Evolutionary conservation across 164 flowering plant genomes (phyloP).

Genomic region (Echeveria elegans): DNA sequence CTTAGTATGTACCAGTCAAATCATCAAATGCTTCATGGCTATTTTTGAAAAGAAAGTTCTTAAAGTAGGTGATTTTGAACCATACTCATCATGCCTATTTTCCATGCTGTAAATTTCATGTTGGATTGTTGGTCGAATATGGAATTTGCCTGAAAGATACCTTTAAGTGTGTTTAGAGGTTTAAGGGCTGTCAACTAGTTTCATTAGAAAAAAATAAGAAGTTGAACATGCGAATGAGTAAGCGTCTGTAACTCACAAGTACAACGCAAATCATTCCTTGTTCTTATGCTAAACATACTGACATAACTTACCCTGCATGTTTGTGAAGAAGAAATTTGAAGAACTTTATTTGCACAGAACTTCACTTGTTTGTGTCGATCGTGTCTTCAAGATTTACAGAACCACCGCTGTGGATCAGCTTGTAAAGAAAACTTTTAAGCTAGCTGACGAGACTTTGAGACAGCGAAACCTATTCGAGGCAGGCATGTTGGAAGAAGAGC

Average conservation of each 20-base stretch:
- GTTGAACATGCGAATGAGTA: conserved; percentile 96
- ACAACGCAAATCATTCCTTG: no score
- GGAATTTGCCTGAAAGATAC: no score
- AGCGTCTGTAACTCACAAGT: conserved; percentile 24
- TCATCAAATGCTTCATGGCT: conserved; percentile 88
- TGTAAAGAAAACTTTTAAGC: conserved; percentile 94
- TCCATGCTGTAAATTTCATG: not conserved
- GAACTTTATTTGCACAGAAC: conserved; percentile 88
- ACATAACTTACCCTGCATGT: conserved; percentile 31
- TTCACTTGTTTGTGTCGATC: conserved; percentile 69
- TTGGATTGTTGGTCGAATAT: not conserved
- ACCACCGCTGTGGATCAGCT: conserved; percentile 96
- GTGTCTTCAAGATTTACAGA: conserved; percentile 88
- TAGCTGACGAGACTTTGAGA: conserved; percentile 87
- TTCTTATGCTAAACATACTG: no score
- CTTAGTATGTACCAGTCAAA: no score
- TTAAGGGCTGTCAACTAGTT: conserved; percentile 84
- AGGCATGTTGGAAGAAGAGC: conserved; percentile 50
- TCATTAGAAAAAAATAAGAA: conserved; percentile 87
- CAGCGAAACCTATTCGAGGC: conserved; percentile 90
- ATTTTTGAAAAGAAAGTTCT: conserved; percentile 89
- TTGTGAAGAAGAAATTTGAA: conserved; percentile 96
- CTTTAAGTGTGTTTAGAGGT: conserved; percentile 85
- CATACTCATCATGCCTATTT: not conserved
- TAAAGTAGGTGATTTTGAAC: conserved; percentile 43